Evolutionary conservation across 1,284 basidiomycete species (phyloP), one percentile per base, ranked within the genome.

Genomic region (Rhodotorula mucilaginosa): DNA sequence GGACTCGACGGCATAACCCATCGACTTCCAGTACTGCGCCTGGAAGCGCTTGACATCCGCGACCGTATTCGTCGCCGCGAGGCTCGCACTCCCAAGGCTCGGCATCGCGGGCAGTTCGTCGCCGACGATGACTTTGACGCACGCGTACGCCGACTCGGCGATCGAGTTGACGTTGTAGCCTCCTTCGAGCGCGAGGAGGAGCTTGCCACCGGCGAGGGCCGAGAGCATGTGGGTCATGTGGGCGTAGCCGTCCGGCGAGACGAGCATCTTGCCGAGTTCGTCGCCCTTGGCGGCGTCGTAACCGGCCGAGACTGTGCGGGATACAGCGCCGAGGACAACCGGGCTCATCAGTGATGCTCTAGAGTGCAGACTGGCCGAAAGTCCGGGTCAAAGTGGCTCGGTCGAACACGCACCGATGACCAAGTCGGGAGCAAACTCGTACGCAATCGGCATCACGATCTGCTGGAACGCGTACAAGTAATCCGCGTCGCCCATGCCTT

Each of bases 181-280:
- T 26, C 97, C 97, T 92, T 99, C 97, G 44, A 99, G 86, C 6
- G 93, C 94, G 31, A 97, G 93, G 19, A 97, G 92, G 12, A 98
- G 78, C 77, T 88, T 90, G 10, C 97, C 97, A 6, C 88, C 87
- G 18, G 96, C 95, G 15, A 99, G 85, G n/a, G 90, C 88, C 57
- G 88, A 87, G 5, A 99, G 85, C 89, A 97, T 94, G 79, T 97
- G 91, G 4, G 97, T 97, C 95, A 99, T 98, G 79, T 98, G 96
- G 0, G 94, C 94, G 80, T 94, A 99, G 2, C 94, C 96, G n/a
- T 88, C 86, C 0, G 97, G 97, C 2, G 91, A 87, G 69, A 99
- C 95, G 74, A 88, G 84, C 79, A 94, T 97, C 81, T 89, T 89
- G 34, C 97, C 97, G 8, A 99, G 87, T 59, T 89, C 87, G 80